These are phyloP conservation scores for Pseudogymnoascus sp. DNA, from an alignment of 2,329 filamentous ascomycete species.

Conservation along the genomic window DNA sequence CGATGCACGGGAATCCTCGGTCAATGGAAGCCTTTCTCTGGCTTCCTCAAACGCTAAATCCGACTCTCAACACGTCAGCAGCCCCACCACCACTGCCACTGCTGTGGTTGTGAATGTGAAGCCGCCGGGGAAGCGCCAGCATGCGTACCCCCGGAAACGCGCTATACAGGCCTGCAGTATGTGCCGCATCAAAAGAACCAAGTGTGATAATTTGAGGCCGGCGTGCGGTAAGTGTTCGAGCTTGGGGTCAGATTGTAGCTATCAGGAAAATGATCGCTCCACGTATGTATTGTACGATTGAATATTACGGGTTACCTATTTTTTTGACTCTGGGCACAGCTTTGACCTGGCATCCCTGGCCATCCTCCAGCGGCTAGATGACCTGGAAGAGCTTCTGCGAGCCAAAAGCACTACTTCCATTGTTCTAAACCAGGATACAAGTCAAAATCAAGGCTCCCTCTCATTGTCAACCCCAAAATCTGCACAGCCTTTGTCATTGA, in stretches of 20 bases:
- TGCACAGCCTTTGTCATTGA: background rate
- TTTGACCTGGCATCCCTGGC: slow-evolving; percentile 13
- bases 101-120: background rate
- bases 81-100: background rate
- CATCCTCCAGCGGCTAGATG: slow-evolving; percentile 12
- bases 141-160: slow-evolving; percentile 23
- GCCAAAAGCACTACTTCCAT: background rate
- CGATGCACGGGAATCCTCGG: background rate
- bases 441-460: background rate
- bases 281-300: background rate
- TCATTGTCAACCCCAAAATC: background rate
- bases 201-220: slow-evolving; percentile 27
- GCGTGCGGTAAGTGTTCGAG: slow-evolving; percentile 26
- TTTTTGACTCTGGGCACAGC: background rate
- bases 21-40: background rate
- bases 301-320: background rate
- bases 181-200: slow-evolving; percentile 22
- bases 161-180: slow-evolving; percentile 28
- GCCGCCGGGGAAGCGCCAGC: background rate
- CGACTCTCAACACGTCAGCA: background rate
- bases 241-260: slow-evolving; percentile 26
- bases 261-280: slow-evolving; percentile 17
- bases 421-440: background rate
- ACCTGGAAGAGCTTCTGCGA: slow-evolving; percentile 11
- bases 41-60: too few relatives aligned